Conservation (phyloP, 192 early-diverging fungal genomes). For the Podila verticillata region DNA sequence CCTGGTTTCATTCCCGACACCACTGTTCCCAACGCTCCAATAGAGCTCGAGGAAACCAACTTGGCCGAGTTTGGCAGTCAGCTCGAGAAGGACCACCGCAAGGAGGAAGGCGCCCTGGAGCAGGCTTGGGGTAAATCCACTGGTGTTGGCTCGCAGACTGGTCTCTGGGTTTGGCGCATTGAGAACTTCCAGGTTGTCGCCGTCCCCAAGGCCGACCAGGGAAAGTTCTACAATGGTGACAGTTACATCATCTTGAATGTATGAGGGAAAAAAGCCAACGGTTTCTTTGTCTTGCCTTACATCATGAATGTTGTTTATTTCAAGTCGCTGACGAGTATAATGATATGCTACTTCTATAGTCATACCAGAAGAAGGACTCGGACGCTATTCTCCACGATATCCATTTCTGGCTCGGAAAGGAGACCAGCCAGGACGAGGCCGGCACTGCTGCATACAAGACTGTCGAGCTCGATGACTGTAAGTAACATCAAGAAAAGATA, state of each 20-base stretch:
- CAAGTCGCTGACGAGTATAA: no score
- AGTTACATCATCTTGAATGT: slow-evolving; percentile 83
- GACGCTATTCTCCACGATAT: slow-evolving; percentile 76
- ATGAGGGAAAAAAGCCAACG: slow-evolving; percentile 7
- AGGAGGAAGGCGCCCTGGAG: slow-evolving; percentile 65
- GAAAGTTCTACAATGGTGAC: slow-evolving; percentile 79
- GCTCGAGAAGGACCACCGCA: slow-evolving; percentile 69
- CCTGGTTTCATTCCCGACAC: neutral
- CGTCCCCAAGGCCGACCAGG: slow-evolving; percentile 67
- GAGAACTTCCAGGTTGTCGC: slow-evolving; percentile 79
- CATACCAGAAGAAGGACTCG: slow-evolving; percentile 67
- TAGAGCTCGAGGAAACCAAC: slow-evolving; percentile 63
- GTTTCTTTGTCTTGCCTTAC: no score
- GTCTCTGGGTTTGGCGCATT: slow-evolving; percentile 81
- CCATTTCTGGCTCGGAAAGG: slow-evolving; percentile 88
- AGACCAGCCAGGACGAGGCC: slow-evolving; percentile 81
- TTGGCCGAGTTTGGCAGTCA: slow-evolving; percentile 67
- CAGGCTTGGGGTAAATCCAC: slow-evolving; percentile 66
- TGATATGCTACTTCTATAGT: slow-evolving; percentile 40
- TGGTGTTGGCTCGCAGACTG: slow-evolving; percentile 55
- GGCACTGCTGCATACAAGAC: slow-evolving; percentile 91
- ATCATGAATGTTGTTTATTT: no score
- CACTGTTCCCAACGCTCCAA: neutral
- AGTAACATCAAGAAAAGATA: neutral
- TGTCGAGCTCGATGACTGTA: slow-evolving; percentile 79